phyloP scores from a whole-genome alignment of 2,329 filamentous ascomycete species.

The Drechmeria coniospora region DNA sequence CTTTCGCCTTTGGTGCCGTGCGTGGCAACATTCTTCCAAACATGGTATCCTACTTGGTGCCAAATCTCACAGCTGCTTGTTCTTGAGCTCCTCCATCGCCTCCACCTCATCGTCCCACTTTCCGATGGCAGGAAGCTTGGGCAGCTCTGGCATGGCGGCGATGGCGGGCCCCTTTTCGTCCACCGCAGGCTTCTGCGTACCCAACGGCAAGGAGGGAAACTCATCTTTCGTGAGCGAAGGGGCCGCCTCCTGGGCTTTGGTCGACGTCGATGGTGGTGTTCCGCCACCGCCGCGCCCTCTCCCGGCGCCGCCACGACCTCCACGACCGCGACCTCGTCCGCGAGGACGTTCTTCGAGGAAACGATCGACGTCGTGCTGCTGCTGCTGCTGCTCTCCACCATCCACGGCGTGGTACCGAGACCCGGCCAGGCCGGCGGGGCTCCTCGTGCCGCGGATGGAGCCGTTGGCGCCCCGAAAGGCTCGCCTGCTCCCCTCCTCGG shows the following conservation, averaged over 20 bases:
- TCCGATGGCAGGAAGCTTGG: conserved; percentile 14
- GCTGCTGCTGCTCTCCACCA: conserved; percentile 10
- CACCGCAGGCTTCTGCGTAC: conserved; percentile 7
- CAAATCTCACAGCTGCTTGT: conserved; percentile 1
- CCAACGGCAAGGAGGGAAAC: conserved; percentile 20
- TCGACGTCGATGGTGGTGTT: conserved; percentile 6
- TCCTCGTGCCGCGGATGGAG: conserved; percentile 22
- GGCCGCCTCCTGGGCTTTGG: conserved; percentile 1
- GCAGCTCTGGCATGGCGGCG: conserved; percentile 12
- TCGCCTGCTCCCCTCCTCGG: conserved; percentile 21
- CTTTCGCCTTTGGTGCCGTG: too few relatives aligned
- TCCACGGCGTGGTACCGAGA: conserved; percentile 23
- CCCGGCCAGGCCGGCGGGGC: conserved; percentile 19
- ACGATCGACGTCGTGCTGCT: conserved; percentile 19
- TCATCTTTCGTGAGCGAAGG: conserved; percentile 15
- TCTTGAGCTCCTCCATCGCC: conserved; percentile 25
- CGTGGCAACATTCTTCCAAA: too few relatives aligned
- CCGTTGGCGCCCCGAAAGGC: conserved; percentile 28
- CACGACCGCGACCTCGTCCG: conserved; percentile 15
- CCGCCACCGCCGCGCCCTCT: conserved; percentile 13
- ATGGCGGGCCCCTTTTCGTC: conserved; percentile 3
- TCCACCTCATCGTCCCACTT: conserved; percentile 47
- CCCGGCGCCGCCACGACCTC: conserved; percentile 19
- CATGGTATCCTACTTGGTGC: neutral
- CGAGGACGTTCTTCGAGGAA: conserved; percentile 21